Percentiles rank a stretch among this genome's conserved stretches.
Conservation (phyloP, 371 early-diverging fungal genomes). For the Nematocida minor region DNA sequence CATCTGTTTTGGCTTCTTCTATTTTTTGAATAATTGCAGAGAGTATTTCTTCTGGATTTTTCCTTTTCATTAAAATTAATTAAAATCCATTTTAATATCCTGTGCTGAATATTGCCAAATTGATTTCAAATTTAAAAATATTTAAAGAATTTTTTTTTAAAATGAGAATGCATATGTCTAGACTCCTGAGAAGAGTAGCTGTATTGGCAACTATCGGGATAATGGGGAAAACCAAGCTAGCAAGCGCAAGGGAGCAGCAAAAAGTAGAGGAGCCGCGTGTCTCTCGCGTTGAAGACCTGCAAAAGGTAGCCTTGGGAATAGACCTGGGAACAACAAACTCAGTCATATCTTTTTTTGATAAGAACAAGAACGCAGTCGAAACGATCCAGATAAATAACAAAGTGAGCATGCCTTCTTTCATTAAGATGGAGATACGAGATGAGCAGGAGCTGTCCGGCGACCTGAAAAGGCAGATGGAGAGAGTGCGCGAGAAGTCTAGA, state of each 20-base stretch:
- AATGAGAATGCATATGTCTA: neutral
- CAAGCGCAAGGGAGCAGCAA: neutral
- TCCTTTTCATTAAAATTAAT: conserved; percentile 25
- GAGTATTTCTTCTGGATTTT: conserved; percentile 9
- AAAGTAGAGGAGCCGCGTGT: neutral
- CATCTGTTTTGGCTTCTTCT: neutral
- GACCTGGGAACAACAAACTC: conserved; percentile 98
- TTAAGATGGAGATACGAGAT: conserved; percentile 75
- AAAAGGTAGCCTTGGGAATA: conserved; percentile 61
- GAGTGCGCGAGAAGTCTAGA: conserved; percentile 68
- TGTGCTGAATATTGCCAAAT: neutral
- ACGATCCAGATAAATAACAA: conserved; percentile 81
- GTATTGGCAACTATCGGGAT: neutral
- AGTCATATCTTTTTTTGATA: conserved; percentile 77
- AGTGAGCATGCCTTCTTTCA: conserved; percentile 85
- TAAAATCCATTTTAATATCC: conserved; percentile 1
- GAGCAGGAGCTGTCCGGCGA: conserved; percentile 77
- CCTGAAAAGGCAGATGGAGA: conserved; percentile 79
- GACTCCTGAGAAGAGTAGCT: conserved; percentile 4
- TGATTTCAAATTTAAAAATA: conserved; percentile 21
- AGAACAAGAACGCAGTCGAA: conserved; percentile 73
- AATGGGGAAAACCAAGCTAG: neutral
- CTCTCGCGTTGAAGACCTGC: neutral
- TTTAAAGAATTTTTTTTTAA: conserved; percentile 24
- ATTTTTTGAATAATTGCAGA: neutral